These are phyloP conservation scores for Vanrija sp. DNA, from an alignment of 1,284 basidiomycete genomes.

Conservation along the genomic window DNA sequence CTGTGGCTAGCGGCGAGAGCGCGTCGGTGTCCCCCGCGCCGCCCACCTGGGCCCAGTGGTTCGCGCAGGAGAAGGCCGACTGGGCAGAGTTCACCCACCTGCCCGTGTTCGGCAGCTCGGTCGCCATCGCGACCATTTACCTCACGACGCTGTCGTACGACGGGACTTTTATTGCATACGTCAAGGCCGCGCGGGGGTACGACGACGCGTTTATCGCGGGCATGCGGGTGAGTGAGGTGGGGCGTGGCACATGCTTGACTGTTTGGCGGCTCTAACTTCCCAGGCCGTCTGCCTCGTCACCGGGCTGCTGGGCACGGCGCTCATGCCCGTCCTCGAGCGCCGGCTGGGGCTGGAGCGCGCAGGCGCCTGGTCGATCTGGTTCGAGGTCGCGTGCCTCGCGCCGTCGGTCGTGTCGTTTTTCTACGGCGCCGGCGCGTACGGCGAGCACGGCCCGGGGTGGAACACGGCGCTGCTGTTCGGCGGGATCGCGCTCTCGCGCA, in stretches of 20 bases:
- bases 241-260: not conserved
- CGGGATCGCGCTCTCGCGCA: slow-evolving; percentile 39
- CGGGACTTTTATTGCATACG: slow-evolving; percentile 42
- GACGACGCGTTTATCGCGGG: slow-evolving; percentile 49
- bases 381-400: slow-evolving; percentile 42
- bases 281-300: slow-evolving; percentile 49
- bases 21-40: not conserved
- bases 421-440: slow-evolving; percentile 29
- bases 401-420: slow-evolving; percentile 38
- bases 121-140: slow-evolving; percentile 50
- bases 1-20: not conserved
- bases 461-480: slow-evolving; percentile 34
- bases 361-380: slow-evolving; percentile 52
- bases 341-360: slow-evolving; percentile 51
- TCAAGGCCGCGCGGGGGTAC: slow-evolving; percentile 37
- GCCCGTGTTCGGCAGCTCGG: slow-evolving; percentile 50
- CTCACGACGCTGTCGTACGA: slow-evolving; percentile 52
- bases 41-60: slow-evolving; percentile 2
- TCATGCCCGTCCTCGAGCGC: slow-evolving; percentile 51
- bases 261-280: not conserved
- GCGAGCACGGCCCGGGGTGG: slow-evolving; percentile 33
- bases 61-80: slow-evolving; percentile 27
- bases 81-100: slow-evolving; percentile 50
- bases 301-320: slow-evolving; percentile 50
- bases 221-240: slow-evolving; percentile 39